A percentile compares a stretch with the other conserved stretches of the same genome.
Conservation (phyloP, 148 eudicot species). For the Nyssa sinensis region DNA sequence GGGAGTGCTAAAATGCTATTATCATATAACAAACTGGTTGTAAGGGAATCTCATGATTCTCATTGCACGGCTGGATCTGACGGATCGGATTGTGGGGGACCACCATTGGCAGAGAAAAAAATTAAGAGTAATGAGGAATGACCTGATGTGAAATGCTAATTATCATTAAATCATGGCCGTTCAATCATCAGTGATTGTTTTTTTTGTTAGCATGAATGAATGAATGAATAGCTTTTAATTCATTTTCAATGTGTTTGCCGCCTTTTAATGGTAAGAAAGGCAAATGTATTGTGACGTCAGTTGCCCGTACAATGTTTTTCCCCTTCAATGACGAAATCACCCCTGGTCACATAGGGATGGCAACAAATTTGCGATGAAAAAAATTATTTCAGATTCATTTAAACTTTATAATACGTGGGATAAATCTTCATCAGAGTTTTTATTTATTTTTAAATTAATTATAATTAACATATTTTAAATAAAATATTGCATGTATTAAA, state of each 20-base stretch:
- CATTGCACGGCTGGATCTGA: constrained; percentile 40
- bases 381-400: too few relatives aligned
- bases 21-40: neutral
- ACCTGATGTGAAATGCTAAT: constrained; percentile 14
- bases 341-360: neutral
- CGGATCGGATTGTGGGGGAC: constrained; percentile 33
- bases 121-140: constrained; percentile 4
- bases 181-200: constrained; percentile 23
- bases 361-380: too few relatives aligned
- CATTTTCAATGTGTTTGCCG: too few relatives aligned
- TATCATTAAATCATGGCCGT: constrained; percentile 13
- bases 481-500: too few relatives aligned
- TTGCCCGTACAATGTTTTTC: neutral
- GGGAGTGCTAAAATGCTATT: neutral
- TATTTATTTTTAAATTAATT: too few relatives aligned
- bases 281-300: neutral
- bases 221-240: too few relatives aligned
- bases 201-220: neutral
- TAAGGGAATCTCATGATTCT: constrained; percentile 35
- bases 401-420: too few relatives aligned
- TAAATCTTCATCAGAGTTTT: too few relatives aligned
- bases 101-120: constrained; percentile 1
- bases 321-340: neutral
- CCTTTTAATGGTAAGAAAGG: neutral
- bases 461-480: too few relatives aligned